Evolutionary conservation across 176 grass and related monocot species (phyloP), one percentile per base, ranked within the genome.

Genomic region (Puya raimondii): DNA sequence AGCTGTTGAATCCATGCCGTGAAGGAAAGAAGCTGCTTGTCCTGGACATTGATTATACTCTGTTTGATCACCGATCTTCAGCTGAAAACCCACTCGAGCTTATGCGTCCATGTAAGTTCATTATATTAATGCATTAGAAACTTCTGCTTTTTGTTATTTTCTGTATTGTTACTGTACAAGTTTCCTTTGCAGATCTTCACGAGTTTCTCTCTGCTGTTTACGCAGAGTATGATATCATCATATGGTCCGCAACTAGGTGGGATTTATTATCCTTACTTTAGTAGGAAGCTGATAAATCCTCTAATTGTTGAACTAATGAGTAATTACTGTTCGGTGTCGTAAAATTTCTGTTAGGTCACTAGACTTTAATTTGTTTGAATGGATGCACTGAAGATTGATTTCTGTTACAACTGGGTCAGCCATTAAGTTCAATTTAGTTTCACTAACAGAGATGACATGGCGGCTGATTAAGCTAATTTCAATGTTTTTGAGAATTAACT

Each of bases 161-260:
- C 18, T 11, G 67, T 75, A 49, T 54, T 49, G 16, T 23, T 26
- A 53, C 11, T 47, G 25, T 51, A 26, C 9, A 73, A 57, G 67
- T 64, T 68, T 76, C 58, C 70, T 80, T 13, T 66, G 65, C 79
- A 99, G 90, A 88, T 86, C 89, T 99, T 72, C 95, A 99, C 54
- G 84, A 99, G 76, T 99, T 99, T 68, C 95, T 99, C 4, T 49
- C 90, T 73, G 90, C 90, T 80, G 87, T 79, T 66, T 99, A 99
- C 74, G 71, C 95, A 56, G 83, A 80, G 14, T 99, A 94, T 80
- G 95, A 99, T 70, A 99, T 99, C 64, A 99, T 99, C 47, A 99
- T 99, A 87, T 94, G 90, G 95, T 99, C 95, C 51, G 95, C 95
- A 72, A 99, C 90, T 71, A 71, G 90, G 95, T 93, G 74, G 84